These are phyloP conservation scores for Magnusiomyces clavatus DNA, from an alignment of 1,139 yeast genomes.

Conservation along the genomic window DNA sequence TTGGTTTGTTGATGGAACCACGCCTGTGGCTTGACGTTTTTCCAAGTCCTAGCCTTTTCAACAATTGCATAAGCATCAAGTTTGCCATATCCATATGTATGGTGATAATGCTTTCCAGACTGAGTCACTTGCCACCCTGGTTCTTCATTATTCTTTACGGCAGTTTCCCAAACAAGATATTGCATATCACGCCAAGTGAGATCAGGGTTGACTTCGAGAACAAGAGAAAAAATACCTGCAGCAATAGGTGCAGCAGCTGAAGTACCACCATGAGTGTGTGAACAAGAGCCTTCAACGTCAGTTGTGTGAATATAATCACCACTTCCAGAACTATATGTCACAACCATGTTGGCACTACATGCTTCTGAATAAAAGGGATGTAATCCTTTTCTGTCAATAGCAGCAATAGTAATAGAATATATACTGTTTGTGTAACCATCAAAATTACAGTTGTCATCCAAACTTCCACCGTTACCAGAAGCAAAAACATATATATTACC, in stretches of 20 bases:
- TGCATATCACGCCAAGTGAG: constrained; percentile 97
- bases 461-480: constrained; percentile 84
- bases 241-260: constrained; percentile 99
- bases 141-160: constrained; percentile 60
- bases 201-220: constrained; percentile 71
- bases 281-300: constrained; percentile 64
- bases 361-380: constrained; percentile 90
- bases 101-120: constrained; percentile 63
- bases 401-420: constrained; percentile 91
- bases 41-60: constrained; percentile 68
- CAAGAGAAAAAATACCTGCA: constrained; percentile 84
- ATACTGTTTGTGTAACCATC: constrained; percentile 98
- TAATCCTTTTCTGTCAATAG: constrained; percentile 74
- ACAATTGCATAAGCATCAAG: constrained; percentile 77
- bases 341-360: constrained; percentile 95
- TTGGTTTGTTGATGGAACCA: constrained; percentile 55
- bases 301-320: constrained; percentile 90
- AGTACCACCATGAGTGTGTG: constrained; percentile 84
- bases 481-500: constrained; percentile 95
- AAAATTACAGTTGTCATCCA: constrained; percentile 86
- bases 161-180: constrained; percentile 65
- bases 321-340: constrained; percentile 87
- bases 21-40: constrained; percentile 81
- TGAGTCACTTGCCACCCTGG: constrained; percentile 58
- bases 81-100: constrained; percentile 88